phyloP scores from a whole-genome alignment of 1,284 basidiomycete genomes.

The Fomitopsis schrenkii region DNA sequence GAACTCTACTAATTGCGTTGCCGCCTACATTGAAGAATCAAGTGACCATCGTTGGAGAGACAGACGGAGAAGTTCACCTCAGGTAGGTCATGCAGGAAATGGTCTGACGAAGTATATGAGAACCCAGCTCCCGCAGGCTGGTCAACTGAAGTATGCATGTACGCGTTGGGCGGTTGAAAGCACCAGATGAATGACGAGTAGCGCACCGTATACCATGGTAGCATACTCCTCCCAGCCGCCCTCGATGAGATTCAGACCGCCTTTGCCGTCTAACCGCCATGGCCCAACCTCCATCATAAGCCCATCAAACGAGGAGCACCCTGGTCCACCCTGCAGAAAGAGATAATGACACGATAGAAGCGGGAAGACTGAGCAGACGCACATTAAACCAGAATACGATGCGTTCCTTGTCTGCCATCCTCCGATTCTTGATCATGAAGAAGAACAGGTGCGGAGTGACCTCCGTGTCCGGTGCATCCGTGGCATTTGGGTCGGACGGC shows the following conservation, averaged over 20 bases:
- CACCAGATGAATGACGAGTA: slow-evolving; percentile 7
- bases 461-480: slow-evolving; percentile 43
- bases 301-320: slow-evolving; percentile 96
- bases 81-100: slow-evolving; percentile 77
- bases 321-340: slow-evolving; percentile 76
- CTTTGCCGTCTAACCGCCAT: slow-evolving; percentile 80
- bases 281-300: slow-evolving; percentile 98
- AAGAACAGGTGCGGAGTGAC: slow-evolving; percentile 85
- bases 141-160: slow-evolving; percentile 59
- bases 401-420: slow-evolving; percentile 83
- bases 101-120: slow-evolving; percentile 84
- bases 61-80: slow-evolving; percentile 43
- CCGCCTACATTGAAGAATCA: slow-evolving; percentile 50
- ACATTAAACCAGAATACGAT: slow-evolving; percentile 97
- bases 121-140: slow-evolving; percentile 96
- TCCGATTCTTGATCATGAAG: slow-evolving; percentile 84
- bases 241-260: slow-evolving; percentile 73
- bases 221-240: slow-evolving; percentile 99
- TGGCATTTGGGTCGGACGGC: slow-evolving; percentile 69
- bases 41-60: background rate
- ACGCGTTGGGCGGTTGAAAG: background rate
- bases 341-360: background rate
- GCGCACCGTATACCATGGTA: slow-evolving; percentile 89
- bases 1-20: slow-evolving; percentile 81
- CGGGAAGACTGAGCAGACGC: slow-evolving; percentile 23